Percentiles rank a stretch among this genome's conserved stretches.
Conservation (phyloP, 495 filamentous ascomycete species). For the Podospora pseudopauciseta region DNA sequence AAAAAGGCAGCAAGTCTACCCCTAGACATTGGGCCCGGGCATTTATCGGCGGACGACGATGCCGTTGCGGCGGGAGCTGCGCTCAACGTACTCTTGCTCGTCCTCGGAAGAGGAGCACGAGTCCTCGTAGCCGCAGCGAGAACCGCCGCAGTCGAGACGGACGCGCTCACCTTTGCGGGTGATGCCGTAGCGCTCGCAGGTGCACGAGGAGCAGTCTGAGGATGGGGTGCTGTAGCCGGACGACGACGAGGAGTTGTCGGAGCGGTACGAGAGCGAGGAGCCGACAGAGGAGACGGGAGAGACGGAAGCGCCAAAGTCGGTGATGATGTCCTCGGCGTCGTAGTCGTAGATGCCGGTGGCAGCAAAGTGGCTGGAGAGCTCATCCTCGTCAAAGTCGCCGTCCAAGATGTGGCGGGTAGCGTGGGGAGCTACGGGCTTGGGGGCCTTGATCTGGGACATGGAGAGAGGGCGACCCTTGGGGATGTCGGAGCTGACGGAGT, state of each 20-base stretch:
- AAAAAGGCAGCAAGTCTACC: conserved; percentile 27
- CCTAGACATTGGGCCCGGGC: conserved; percentile 25
- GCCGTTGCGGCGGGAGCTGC: conserved; percentile 65
- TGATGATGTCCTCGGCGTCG: conserved; percentile 52
- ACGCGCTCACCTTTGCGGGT: conserved; percentile 86
- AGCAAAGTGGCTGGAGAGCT: conserved; percentile 70
- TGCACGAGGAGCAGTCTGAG: conserved; percentile 59
- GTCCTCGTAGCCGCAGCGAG: conserved; percentile 74
- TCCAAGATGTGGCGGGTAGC: conserved; percentile 81
- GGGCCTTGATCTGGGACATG: conserved; percentile 82
- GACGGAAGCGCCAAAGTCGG: conserved; percentile 43
- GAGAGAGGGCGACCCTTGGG: conserved; percentile 84
- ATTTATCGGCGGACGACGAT: conserved; percentile 61
- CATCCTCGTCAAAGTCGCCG: conserved; percentile 64
- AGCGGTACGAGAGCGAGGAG: conserved; percentile 73
- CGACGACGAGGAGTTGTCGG: conserved; percentile 67
- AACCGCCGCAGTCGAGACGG: conserved; percentile 90
- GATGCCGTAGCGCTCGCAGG: conserved; percentile 93
- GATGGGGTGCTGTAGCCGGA: conserved; percentile 63
- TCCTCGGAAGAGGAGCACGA: conserved; percentile 58
- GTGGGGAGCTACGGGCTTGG: conserved; percentile 83
- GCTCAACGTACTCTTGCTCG: conserved; percentile 56
- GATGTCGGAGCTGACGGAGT: conserved; percentile 51
- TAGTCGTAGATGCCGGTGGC: conserved; percentile 66
- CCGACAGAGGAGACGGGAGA: conserved; percentile 68